phyloP scores from a whole-genome alignment of 306 rosid genomes.

The Vigna unguiculata region DNA sequence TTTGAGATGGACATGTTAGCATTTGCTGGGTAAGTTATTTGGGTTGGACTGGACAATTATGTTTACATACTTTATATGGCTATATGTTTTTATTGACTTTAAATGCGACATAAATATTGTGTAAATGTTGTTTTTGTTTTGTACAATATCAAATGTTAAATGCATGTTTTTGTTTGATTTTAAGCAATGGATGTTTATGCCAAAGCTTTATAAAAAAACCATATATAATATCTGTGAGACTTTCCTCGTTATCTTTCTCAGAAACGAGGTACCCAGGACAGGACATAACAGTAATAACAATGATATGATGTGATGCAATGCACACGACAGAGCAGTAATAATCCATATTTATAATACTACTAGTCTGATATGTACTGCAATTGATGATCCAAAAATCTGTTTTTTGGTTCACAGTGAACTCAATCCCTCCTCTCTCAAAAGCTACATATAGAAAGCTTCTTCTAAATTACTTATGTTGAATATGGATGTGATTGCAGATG shows the following conservation, averaged over 20 bases:
- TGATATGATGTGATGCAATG: not conserved
- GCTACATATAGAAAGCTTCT: slow-evolving; percentile 8
- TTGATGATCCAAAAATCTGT: slow-evolving; percentile 22
- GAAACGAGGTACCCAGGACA: no score
- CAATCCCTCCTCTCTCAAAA: not conserved
- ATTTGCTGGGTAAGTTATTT: slow-evolving; percentile 88
- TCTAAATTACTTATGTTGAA: slow-evolving; percentile 26
- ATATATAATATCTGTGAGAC: slow-evolving; percentile 8
- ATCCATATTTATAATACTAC: not conserved
- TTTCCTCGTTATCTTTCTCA: slow-evolving; percentile 8
- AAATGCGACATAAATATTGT: slow-evolving; percentile 22
- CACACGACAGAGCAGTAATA: not conserved
- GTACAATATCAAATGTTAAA: slow-evolving; percentile 9
- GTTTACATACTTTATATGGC: not conserved
- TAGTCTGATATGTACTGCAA: not conserved
- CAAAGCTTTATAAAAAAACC: slow-evolving; percentile 29
- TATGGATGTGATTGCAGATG: slow-evolving; percentile 64
- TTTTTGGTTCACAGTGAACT: slow-evolving; percentile 3
- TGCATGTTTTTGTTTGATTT: slow-evolving; percentile 24
- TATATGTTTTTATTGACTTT: slow-evolving; percentile 8
- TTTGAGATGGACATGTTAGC: slow-evolving; percentile 99
- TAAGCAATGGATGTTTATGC: slow-evolving; percentile 24
- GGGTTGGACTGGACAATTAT: slow-evolving; percentile 28
- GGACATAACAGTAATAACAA: no score
- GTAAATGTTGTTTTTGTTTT: slow-evolving; percentile 1